Evolutionary conservation across 352 stramenopile genomes (phyloP).

Genomic region (Blastocystis sp.): DNA sequence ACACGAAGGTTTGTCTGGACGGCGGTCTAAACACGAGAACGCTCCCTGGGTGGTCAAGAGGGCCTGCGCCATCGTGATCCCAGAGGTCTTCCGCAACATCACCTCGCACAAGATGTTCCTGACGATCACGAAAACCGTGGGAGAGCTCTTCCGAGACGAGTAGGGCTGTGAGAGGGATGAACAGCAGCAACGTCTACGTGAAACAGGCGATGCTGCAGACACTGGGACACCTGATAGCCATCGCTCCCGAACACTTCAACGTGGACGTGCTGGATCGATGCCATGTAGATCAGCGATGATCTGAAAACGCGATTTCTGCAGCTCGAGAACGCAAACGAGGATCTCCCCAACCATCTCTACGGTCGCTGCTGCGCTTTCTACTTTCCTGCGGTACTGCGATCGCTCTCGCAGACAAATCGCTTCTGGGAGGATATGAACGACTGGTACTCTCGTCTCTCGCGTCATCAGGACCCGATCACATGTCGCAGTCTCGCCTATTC

Average conservation of each 20-base stretch:
- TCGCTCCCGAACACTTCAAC: neutral
- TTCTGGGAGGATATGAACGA: conserved; percentile 53
- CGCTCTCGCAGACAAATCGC: neutral
- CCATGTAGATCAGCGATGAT: conserved; percentile 21
- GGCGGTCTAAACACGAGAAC: neutral
- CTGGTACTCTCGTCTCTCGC: neutral
- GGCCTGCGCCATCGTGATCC: conserved; percentile 48
- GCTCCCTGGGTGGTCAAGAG: conserved; percentile 13
- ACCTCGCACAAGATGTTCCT: conserved; percentile 29
- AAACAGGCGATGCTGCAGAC: conserved; percentile 53
- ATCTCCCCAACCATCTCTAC: conserved; percentile 46
- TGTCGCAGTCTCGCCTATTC: conserved; percentile 17
- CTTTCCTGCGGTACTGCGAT: conserved; percentile 24
- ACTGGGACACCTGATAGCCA: conserved; percentile 19
- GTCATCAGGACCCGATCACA: conserved; percentile 15
- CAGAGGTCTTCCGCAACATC: conserved; percentile 37
- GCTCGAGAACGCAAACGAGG: conserved; percentile 37
- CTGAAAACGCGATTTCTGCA: conserved; percentile 38
- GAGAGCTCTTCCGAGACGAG: conserved; percentile 50
- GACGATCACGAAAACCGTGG: conserved; percentile 14
- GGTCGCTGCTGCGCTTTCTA: conserved; percentile 53
- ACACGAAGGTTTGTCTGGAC: neutral
- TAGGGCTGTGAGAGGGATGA: neutral
- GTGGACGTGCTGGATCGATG: neutral
- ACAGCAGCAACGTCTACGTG: conserved; percentile 1